Percentiles rank a stretch among this genome's conserved stretches.
phyloP scores from a whole-genome alignment of 345 rosid genomes.

The Cardamine chenopodiifolia region DNA sequence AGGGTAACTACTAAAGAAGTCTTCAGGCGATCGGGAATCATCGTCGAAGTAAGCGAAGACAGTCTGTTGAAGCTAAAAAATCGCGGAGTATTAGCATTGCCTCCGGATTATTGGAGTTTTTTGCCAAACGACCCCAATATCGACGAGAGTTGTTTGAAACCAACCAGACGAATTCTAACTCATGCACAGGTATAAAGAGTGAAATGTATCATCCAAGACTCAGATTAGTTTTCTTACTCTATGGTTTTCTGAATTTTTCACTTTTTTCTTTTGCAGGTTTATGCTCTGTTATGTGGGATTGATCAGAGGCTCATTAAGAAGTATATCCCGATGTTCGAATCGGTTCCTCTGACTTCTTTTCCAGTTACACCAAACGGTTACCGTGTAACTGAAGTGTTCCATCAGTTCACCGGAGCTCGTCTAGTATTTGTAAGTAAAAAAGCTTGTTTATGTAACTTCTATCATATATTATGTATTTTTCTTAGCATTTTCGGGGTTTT shows the following conservation, averaged over 20 bases:
- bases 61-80: slow-evolving; percentile 39
- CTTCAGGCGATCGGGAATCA: slow-evolving; percentile 57
- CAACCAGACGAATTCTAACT: slow-evolving; percentile 59
- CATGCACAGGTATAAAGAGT: slow-evolving; percentile 88
- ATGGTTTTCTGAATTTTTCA: slow-evolving; percentile 12
- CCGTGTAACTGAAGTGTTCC: slow-evolving; percentile 76
- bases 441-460: slow-evolving; percentile 4
- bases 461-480: slow-evolving; percentile 5
- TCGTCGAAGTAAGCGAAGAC: slow-evolving; percentile 63
- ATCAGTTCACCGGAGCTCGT: slow-evolving; percentile 58
- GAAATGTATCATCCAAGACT: slow-evolving; percentile 1
- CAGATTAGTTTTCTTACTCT: not conserved
- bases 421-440: slow-evolving; percentile 64
- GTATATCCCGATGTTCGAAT: slow-evolving; percentile 45
- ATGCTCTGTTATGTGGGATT: slow-evolving; percentile 55
- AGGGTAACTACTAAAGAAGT: slow-evolving; percentile 63
- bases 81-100: slow-evolving; percentile 43
- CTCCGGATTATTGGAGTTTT: slow-evolving; percentile 83
- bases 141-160: slow-evolving; percentile 55
- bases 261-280: slow-evolving; percentile 53
- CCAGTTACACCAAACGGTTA: slow-evolving; percentile 85
- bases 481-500: not conserved
- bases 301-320: slow-evolving; percentile 61
- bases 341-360: slow-evolving; percentile 57
- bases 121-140: slow-evolving; percentile 58